Evolutionary conservation across 1,284 basidiomycete species (phyloP).

Genomic region (Leccinum brunneo-olivaceum): DNA sequence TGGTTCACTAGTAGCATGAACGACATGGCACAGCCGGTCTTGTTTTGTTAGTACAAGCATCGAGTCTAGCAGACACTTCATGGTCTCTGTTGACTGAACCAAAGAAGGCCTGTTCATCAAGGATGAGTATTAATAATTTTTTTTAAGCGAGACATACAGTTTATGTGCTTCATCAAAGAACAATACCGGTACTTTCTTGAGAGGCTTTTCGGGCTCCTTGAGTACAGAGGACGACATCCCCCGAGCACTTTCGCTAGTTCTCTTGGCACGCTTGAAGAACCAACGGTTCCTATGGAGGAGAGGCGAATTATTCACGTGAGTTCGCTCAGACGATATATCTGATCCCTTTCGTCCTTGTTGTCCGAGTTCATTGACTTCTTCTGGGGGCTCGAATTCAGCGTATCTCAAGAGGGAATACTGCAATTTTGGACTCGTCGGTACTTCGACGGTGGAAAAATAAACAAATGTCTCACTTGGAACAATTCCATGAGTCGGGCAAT

Average conservation of each 20-base stretch:
- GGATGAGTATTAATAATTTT: slow-evolving; percentile 6
- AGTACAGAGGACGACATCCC: slow-evolving; percentile 28
- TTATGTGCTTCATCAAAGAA: slow-evolving; percentile 82
- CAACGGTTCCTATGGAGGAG: slow-evolving; percentile 26
- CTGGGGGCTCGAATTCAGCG: slow-evolving; percentile 55
- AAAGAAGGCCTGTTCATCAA: slow-evolving; percentile 49
- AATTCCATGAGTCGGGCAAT: slow-evolving; percentile 78
- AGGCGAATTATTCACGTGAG: slow-evolving; percentile 31
- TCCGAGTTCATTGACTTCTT: slow-evolving; percentile 25
- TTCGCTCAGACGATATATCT: slow-evolving; percentile 30
- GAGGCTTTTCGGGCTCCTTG: slow-evolving; percentile 32
- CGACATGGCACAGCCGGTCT: slow-evolving; percentile 73
- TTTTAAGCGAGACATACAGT: slow-evolving; percentile 40
- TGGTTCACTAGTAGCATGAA: slow-evolving; percentile 78
- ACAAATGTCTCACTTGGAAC: slow-evolving; percentile 49
- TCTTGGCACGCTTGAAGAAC: slow-evolving; percentile 29
- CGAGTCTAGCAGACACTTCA: slow-evolving; percentile 77
- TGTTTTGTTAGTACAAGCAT: slow-evolving; percentile 83
- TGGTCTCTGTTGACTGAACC: slow-evolving; percentile 67
- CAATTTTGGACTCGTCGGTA: not conserved
- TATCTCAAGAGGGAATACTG: slow-evolving; percentile 67
- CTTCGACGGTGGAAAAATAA: not conserved
- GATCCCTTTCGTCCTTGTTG: slow-evolving; percentile 26
- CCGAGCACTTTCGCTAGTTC: slow-evolving; percentile 21
- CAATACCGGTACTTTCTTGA: slow-evolving; percentile 72